Conservation (phyloP, 2,329 filamentous ascomycete species). For the Xylaria sp. region DNA sequence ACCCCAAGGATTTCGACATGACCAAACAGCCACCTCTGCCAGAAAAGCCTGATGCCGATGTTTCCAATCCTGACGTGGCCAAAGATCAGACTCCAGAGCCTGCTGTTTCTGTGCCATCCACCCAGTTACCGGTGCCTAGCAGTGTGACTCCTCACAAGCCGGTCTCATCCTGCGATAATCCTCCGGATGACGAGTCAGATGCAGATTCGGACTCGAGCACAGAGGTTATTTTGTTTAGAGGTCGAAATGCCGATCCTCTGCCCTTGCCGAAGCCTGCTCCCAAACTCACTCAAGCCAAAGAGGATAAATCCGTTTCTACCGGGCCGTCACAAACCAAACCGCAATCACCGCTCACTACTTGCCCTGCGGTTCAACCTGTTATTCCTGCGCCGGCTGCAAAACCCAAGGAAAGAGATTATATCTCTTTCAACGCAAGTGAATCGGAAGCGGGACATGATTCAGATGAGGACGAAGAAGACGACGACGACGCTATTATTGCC, state of each 20-base stretch:
- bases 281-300: background rate
- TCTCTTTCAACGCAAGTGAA: conserved; percentile 19
- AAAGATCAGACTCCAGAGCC: background rate
- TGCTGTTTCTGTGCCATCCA: background rate
- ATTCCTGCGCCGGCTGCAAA: conserved; percentile 1
- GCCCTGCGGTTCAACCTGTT: conserved; percentile 12
- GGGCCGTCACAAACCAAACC: conserved; percentile 29
- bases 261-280: conserved; percentile 2
- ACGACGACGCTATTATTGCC: conserved; percentile 54
- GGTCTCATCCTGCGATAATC: background rate
- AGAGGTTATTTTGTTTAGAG: conserved; percentile 66
- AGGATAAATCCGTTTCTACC: conserved; percentile 10
- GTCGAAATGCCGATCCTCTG: conserved; percentile 38
- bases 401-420: conserved; percentile 19
- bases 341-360: conserved; percentile 30
- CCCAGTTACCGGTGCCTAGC: background rate
- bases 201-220: conserved; percentile 57
- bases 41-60: conserved; percentile 3
- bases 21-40: conserved; percentile 8
- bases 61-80: background rate
- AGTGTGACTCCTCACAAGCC: background rate
- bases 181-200: conserved; percentile 16
- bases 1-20: conserved; percentile 42
- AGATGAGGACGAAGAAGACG: conserved; percentile 21
- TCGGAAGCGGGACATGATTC: conserved; percentile 16